phyloP scores from a whole-genome alignment of 371 early-diverging fungal genomes.

The Syncephalastrum racemosum region DNA sequence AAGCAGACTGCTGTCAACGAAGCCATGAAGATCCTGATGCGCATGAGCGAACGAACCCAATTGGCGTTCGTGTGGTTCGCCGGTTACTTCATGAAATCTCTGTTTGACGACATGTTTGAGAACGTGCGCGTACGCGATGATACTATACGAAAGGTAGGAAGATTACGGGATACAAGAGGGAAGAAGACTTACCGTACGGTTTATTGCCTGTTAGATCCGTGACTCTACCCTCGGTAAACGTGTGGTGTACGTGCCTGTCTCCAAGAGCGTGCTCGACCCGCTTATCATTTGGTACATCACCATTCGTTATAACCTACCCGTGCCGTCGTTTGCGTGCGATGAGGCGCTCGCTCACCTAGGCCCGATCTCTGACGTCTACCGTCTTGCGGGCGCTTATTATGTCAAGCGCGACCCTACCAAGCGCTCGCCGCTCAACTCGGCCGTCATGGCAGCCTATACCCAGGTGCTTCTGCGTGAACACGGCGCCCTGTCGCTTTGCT shows the following conservation, averaged over 20 bases:
- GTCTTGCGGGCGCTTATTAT: slow-evolving; percentile 48
- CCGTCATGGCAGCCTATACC: slow-evolving; percentile 49
- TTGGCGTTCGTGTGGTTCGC: slow-evolving; percentile 51
- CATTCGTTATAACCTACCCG: slow-evolving; percentile 48
- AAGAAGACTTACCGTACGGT: too few species aligned
- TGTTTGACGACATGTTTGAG: slow-evolving; percentile 48
- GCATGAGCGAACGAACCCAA: slow-evolving; percentile 54
- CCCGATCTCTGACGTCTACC: slow-evolving; percentile 47
- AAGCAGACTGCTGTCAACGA: slow-evolving; percentile 50
- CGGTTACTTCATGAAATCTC: slow-evolving; percentile 37
- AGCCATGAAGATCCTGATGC: slow-evolving; percentile 44
- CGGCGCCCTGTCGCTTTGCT: slow-evolving; percentile 35
- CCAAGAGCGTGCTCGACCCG: slow-evolving; percentile 42
- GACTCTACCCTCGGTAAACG: slow-evolving; percentile 42
- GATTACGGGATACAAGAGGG: too few species aligned
- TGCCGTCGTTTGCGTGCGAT: slow-evolving; percentile 50
- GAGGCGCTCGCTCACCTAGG: slow-evolving; percentile 44
- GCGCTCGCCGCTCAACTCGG: slow-evolving; percentile 46
- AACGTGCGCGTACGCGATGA: slow-evolving; percentile 43
- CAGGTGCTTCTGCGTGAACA: slow-evolving; percentile 49
- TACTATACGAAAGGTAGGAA: slow-evolving; percentile 26
- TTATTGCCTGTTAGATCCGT: slow-evolving; percentile 21
- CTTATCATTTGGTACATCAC: slow-evolving; percentile 51
- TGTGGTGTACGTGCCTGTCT: slow-evolving; percentile 47
- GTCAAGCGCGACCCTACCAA: slow-evolving; percentile 38